phyloP scores from a whole-genome alignment of 2,329 filamentous ascomycete species.

The Pseudocercospora cruenta region DNA sequence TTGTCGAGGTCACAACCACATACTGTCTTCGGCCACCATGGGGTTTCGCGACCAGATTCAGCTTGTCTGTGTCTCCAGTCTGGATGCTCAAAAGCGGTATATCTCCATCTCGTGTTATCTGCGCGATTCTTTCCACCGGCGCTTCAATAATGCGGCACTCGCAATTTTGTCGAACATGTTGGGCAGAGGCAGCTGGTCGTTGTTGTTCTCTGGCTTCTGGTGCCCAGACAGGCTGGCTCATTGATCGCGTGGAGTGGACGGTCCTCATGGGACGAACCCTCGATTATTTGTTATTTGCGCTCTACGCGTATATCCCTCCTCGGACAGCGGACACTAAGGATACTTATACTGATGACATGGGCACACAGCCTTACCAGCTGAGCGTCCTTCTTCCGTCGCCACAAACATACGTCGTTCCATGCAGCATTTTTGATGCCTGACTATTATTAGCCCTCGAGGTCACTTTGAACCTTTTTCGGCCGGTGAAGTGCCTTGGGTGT shows the following conservation, averaged over 20 bases:
- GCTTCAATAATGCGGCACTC: conserved; percentile 22
- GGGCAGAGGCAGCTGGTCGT: conserved; percentile 5
- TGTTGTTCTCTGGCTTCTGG: background rate
- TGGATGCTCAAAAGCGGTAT: conserved; percentile 17
- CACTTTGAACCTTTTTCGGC: background rate
- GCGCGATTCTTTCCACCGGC: conserved; percentile 11
- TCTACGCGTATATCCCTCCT: background rate
- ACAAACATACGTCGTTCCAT: conserved; percentile 3
- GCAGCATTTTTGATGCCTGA: background rate
- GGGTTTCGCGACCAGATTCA: conserved; percentile 15
- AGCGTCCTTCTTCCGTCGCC: background rate
- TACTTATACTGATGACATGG: background rate
- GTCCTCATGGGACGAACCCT: background rate
- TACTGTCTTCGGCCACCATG: conserved; percentile 14
- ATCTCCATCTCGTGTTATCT: conserved; percentile 10
- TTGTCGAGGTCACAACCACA: conserved; percentile 10
- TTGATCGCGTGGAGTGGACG: background rate
- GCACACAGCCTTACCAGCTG: background rate
- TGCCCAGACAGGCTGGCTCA: background rate
- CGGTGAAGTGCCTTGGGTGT: background rate
- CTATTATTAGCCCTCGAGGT: background rate
- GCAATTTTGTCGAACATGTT: conserved; percentile 20
- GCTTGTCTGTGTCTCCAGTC: conserved; percentile 20
- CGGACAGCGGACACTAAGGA: background rate
- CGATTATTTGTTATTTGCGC: background rate